Evolutionary conservation across 2,329 filamentous ascomycete species (phyloP).

Genomic region (Cytospora piceicola): DNA sequence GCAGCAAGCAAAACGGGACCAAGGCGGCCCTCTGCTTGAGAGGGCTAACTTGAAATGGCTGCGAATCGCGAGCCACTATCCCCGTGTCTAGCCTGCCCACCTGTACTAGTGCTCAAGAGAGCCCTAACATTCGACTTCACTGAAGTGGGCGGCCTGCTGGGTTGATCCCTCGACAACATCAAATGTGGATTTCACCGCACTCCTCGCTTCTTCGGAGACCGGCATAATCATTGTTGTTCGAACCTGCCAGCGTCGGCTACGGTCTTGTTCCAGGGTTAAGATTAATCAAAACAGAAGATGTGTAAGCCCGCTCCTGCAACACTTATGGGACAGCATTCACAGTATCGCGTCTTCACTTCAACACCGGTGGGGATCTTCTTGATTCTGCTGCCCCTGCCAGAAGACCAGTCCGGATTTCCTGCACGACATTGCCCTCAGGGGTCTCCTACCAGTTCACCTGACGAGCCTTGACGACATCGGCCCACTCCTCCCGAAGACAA

Average conservation of each 20-base stretch:
- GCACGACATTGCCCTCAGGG: constrained; percentile 14
- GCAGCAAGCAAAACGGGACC: background rate
- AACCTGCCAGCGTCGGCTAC: background rate
- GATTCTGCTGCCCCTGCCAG: background rate
- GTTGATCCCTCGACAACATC: background rate
- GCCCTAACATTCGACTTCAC: background rate
- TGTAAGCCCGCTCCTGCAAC: background rate
- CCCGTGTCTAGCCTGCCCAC: background rate
- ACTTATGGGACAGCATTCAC: no score
- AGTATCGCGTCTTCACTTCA: background rate
- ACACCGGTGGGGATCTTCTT: background rate
- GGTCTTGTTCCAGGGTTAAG: background rate
- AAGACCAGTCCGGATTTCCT: background rate
- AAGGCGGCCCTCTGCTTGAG: background rate
- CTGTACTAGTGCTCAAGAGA: no score
- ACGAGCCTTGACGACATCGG: background rate
- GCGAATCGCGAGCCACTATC: background rate
- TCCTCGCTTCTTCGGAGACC: background rate
- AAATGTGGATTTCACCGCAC: background rate
- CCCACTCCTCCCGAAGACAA: background rate
- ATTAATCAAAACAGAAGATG: background rate
- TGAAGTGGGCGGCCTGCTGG: background rate
- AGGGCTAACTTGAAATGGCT: background rate
- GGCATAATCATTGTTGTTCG: background rate
- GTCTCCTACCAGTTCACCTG: background rate